Conservation (phyloP, 129 eudicot genomes). For the Chrysanthemum seticuspe region DNA sequence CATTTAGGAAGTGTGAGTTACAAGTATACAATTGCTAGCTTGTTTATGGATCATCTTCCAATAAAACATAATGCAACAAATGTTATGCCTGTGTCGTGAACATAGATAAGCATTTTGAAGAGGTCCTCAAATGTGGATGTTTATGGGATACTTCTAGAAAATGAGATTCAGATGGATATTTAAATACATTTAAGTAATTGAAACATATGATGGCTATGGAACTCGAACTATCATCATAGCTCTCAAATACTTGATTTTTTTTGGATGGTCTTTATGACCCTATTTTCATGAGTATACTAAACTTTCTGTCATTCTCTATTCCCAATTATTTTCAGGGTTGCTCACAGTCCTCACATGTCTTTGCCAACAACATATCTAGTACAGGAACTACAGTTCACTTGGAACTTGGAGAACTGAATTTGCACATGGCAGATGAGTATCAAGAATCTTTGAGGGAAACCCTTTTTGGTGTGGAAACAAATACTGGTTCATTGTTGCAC, state of each 20-base stretch:
- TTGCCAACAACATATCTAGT: constrained; percentile 89
- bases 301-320: constrained; percentile 17
- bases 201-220: no score
- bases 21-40: no score
- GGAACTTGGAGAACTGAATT: constrained; percentile 94
- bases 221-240: no score
- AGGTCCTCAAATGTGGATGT: no score
- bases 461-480: constrained; percentile 89
- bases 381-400: constrained; percentile 76
- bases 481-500: constrained; percentile 76
- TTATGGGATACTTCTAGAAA: no score
- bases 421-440: constrained; percentile 96
- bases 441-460: constrained; percentile 82
- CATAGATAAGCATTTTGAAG: no score
- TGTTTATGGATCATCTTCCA: no score
- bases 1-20: constrained; percentile 11
- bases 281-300: no score
- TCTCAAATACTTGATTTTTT: constrained; percentile 3
- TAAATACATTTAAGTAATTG: no score
- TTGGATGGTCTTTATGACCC: not conserved
- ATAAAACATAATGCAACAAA: no score
- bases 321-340: constrained; percentile 66
- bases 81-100: no score
- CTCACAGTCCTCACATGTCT: constrained; percentile 94
- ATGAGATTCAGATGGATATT: no score